These are phyloP conservation scores for Plasmodium fragile DNA, from an alignment of 169 alveolate genomes.

Conservation along the genomic window DNA sequence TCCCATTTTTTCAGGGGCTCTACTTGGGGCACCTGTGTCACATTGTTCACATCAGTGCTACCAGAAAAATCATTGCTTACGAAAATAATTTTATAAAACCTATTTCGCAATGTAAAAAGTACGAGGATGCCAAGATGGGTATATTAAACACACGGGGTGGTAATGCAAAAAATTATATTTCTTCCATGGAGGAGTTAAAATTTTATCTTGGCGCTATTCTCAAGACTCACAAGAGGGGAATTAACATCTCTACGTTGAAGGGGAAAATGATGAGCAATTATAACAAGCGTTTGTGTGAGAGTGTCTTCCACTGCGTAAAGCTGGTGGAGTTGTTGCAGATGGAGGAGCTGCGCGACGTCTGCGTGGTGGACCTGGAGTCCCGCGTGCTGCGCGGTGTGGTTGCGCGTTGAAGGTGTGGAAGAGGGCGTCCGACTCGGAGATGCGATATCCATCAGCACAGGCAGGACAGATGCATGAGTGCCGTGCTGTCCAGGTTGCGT, in stretches of 20 bases:
- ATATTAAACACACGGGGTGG: background rate
- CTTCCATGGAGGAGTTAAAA: conserved; percentile 75
- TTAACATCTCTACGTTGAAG: conserved; percentile 78
- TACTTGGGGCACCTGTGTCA: conserved; percentile 87
- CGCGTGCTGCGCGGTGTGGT: background rate
- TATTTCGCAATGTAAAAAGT: conserved; percentile 68
- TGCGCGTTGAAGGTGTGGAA: background rate
- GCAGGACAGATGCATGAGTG: too few species aligned
- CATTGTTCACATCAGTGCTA: conserved; percentile 85
- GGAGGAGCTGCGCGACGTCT: conserved; percentile 68
- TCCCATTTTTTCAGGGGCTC: conserved; percentile 82
- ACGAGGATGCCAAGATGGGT: conserved; percentile 76
- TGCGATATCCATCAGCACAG: background rate
- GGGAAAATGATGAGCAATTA: conserved; percentile 73
- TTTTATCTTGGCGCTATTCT: conserved; percentile 49
- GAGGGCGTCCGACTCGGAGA: too few species aligned
- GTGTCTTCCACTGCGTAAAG: conserved; percentile 81
- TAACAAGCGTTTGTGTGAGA: conserved; percentile 78
- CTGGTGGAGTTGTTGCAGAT: conserved; percentile 72
- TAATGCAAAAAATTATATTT: conserved; percentile 52
- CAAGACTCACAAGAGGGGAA: conserved; percentile 72
- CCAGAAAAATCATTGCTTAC: conserved; percentile 75
- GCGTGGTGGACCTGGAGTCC: conserved; percentile 67
- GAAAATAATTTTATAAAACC: conserved; percentile 79
- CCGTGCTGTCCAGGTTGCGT: background rate